These are phyloP conservation scores for Fusarium camptoceras DNA, from an alignment of 2,329 filamentous ascomycete genomes.

Conservation along the genomic window DNA sequence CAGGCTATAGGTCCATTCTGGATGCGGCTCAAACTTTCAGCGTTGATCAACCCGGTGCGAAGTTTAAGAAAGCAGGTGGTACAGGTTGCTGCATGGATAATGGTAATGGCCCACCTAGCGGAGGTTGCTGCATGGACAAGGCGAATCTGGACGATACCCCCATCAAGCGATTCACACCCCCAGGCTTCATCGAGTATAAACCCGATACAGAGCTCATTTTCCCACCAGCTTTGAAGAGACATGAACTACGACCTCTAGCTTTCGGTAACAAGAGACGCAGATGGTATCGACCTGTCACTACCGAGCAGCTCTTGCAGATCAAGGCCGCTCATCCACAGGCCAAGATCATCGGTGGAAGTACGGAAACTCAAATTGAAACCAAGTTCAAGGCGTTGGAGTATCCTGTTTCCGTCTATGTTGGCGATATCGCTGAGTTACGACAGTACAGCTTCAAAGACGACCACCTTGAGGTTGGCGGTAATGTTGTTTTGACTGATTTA, in stretches of 20 bases:
- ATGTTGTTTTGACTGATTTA: constrained; percentile 90
- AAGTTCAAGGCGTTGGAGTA: constrained; percentile 98
- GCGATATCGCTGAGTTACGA: constrained; percentile 89
- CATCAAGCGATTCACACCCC: constrained; percentile 80
- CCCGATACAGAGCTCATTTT: constrained; percentile 96
- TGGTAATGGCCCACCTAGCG: constrained; percentile 55
- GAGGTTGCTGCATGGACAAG: constrained; percentile 77
- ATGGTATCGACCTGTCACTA: constrained; percentile 90
- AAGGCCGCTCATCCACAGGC: constrained; percentile 86
- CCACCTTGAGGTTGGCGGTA: constrained; percentile 90
- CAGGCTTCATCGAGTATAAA: constrained; percentile 93
- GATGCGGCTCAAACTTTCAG: constrained; percentile 94
- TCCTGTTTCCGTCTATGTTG: constrained; percentile 88
- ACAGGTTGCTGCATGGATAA: constrained; percentile 80
- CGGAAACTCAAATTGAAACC: constrained; percentile 97
- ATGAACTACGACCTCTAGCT: constrained; percentile 82
- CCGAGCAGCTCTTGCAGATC: constrained; percentile 90
- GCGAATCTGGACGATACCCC: constrained; percentile 61
- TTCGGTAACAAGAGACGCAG: constrained; percentile 95
- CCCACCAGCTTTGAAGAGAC: constrained; percentile 84
- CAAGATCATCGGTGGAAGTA: constrained; percentile 95
- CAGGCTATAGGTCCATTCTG: constrained; percentile 92
- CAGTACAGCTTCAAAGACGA: constrained; percentile 84
- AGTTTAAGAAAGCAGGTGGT: constrained; percentile 58
- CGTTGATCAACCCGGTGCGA: constrained; percentile 59